Conservation (phyloP, 2,329 filamentous ascomycete species). For the Trichoderma citrinoviride region DNA sequence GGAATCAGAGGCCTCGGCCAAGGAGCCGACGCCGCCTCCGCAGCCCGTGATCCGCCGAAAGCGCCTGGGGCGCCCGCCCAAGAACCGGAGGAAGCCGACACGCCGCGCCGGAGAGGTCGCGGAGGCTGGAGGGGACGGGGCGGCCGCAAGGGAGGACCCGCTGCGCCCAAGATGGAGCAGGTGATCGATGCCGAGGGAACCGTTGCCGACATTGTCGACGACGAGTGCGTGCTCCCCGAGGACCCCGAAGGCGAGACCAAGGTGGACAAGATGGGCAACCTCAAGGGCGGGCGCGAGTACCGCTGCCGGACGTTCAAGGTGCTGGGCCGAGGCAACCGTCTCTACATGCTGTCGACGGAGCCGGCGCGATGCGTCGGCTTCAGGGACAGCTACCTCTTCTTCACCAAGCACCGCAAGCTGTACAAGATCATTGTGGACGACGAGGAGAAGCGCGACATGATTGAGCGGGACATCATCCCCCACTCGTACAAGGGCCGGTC, state of each 20-base stretch:
- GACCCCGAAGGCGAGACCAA: constrained; percentile 88
- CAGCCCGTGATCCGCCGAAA: constrained; percentile 68
- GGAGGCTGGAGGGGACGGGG: constrained; percentile 69
- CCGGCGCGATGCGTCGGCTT: constrained; percentile 96
- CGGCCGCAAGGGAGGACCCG: constrained; percentile 65
- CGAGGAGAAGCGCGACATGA: constrained; percentile 94
- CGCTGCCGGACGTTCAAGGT: constrained; percentile 94
- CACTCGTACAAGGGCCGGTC: constrained; percentile 98
- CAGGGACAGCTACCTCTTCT: constrained; percentile 97
- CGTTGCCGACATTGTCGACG: constrained; percentile 82
- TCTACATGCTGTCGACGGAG: constrained; percentile 99
- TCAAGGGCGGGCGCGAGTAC: constrained; percentile 84
- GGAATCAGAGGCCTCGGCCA: constrained; percentile 41
- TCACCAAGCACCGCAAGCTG: constrained; percentile 93
- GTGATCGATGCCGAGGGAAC: constrained; percentile 93
- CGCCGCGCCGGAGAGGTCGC: constrained; percentile 63
- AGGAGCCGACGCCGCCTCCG: constrained; percentile 55
- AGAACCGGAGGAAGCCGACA: constrained; percentile 65
- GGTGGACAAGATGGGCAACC: constrained; percentile 83
- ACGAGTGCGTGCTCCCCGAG: constrained; percentile 85
- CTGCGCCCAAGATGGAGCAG: constrained; percentile 75
- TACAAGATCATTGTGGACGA: constrained; percentile 99
- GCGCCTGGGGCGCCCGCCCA: constrained; percentile 80
- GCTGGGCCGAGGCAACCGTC: constrained; percentile 72
- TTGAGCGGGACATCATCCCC: constrained; percentile 90